Base-by-base conservation (phyloP, 176 grass and related monocot genomes). In the Pontederia paniculata region DNA sequence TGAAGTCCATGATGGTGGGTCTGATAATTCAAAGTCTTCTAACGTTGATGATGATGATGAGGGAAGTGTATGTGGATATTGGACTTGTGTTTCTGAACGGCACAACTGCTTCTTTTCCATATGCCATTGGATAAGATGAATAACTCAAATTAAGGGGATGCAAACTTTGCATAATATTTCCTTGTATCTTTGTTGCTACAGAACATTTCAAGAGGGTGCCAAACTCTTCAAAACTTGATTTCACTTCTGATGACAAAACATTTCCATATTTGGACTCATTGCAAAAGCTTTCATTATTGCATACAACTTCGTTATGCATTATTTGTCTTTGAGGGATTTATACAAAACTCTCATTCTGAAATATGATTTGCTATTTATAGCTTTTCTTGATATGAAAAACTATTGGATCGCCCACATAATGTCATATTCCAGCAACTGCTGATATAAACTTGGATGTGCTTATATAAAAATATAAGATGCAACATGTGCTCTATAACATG, bases 361-460 rank as follows among this genome's bases (percentile, higher is more conserved):
- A 64, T 70, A 66, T 71, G 2, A 21, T 69, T 55, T 73, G 63
- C 48, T 54, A 62, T 45, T 71, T 68, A 15, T 67, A 58, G 59
- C 20, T 78, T 54, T 78, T 58, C 58, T 81, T 60, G 42, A 67
- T 56, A 11, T 69, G 10, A 46, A 79, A 64, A 58, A 67, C 63
- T 72, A 76, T 64, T 54, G 74, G 50, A 1, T 84, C 73, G 16
- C 64, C 77, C 65, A 97, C 73, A 80, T 78, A 79, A 71, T 83
- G 79, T 82, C 82, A 90, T 43, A 90, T 56, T 46, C 77, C 77
- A 21, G 71, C 13, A 65, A 97, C 68, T 62, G 63, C 78, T 21
- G 74, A 76, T 44, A 75, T 59, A 52, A 90, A 81, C 68, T 79
- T 77, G n/a, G 86, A 66, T 56, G 83, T 90, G 51, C 75, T 90